phyloP scores from a whole-genome alignment of 129 eudicot genomes.

The Flaveria sonorensis region DNA sequence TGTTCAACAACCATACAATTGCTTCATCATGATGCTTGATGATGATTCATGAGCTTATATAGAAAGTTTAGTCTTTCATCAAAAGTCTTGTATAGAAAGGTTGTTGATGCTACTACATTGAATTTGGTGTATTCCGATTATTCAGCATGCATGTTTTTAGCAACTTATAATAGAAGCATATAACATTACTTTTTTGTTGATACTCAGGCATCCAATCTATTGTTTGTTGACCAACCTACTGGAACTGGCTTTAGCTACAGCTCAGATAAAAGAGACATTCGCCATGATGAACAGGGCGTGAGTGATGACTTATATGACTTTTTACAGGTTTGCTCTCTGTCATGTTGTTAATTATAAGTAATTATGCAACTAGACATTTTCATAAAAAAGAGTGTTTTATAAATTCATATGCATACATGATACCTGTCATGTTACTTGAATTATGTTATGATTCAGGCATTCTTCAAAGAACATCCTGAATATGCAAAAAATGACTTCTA shows the following conservation, averaged over 20 bases:
- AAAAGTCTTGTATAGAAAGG: background rate
- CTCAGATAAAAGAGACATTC: conserved; percentile 71
- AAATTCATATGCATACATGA: no score
- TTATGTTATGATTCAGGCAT: conserved; percentile 54
- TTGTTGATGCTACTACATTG: conserved; percentile 3
- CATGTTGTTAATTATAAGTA: background rate
- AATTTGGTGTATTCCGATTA: background rate
- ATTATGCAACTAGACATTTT: conserved; percentile 6
- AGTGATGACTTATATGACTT: conserved; percentile 87
- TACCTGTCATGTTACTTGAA: background rate
- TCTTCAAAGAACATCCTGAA: conserved; percentile 80
- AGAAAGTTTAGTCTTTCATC: background rate
- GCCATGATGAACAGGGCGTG: conserved; percentile 75
- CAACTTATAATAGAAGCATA: conserved; percentile 1
- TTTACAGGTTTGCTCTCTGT: conserved; percentile 61
- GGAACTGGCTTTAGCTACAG: conserved; percentile 93
- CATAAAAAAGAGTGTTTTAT: no score
- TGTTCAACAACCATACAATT: background rate
- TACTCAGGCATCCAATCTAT: conserved; percentile 70
- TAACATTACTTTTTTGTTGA: conserved; percentile 26
- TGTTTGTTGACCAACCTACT: conserved; percentile 86
- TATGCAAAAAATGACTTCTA: conserved; percentile 74
- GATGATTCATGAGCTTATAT: conserved; percentile 1
- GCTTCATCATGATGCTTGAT: conserved; percentile 20
- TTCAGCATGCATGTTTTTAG: conserved; percentile 3